Evolutionary conservation across 139 green algal species (phyloP).

Genomic region (Tetradesmus lagerheimii): DNA sequence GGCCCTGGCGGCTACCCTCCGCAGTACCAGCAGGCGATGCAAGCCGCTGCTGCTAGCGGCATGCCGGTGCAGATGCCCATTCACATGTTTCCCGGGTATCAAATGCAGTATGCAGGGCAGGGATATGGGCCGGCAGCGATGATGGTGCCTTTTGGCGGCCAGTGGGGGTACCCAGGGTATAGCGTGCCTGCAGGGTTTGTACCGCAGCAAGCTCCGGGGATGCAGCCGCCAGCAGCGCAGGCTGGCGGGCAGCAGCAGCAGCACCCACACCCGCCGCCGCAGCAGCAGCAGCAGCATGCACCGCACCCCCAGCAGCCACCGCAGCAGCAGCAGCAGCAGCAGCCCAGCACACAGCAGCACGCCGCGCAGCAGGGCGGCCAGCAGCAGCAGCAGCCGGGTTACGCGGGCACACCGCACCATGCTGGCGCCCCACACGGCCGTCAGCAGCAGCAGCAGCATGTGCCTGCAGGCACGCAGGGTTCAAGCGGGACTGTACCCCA

Average conservation of each 20-base stretch:
- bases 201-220: not conserved
- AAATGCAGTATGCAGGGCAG: not conserved
- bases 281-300: conserved; percentile 21
- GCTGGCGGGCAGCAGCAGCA: not conserved
- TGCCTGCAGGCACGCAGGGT: not conserved
- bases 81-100: not conserved
- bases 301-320: not conserved
- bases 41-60: not conserved
- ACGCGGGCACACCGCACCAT: not conserved
- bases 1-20: not conserved
- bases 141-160: not conserved
- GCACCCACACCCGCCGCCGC: not conserved
- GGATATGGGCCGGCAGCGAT: not conserved
- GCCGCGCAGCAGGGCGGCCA: not conserved
- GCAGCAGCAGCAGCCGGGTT: conserved; percentile 26
- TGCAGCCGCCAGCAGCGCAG: not conserved
- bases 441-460: conserved; percentile 27
- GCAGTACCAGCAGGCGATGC: not conserved
- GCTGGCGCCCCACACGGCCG: not conserved
- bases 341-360: not conserved
- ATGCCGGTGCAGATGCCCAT: not conserved
- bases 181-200: not conserved
- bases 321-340: not conserved
- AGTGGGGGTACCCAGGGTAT: not conserved
- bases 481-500: not conserved